Evolutionary conservation across 306 rosid genomes (phyloP).

Genomic region (Inga leiocalycina): DNA sequence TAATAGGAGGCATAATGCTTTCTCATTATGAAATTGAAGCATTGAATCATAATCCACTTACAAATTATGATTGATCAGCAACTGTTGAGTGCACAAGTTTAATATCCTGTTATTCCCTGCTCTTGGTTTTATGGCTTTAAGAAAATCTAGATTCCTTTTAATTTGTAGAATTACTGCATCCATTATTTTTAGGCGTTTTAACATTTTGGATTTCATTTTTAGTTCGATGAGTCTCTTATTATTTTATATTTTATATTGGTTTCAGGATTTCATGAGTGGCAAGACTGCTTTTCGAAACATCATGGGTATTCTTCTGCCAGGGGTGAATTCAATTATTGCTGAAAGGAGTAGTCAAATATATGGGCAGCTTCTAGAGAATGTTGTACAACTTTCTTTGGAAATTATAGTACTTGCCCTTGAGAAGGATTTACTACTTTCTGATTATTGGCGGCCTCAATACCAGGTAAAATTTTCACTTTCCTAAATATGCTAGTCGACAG

Average conservation of each 20-base stretch:
- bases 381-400: constrained; percentile 87
- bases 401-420: constrained; percentile 80
- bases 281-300: constrained; percentile 86
- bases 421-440: constrained; percentile 85
- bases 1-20: background rate
- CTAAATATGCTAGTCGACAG: background rate
- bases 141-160: background rate
- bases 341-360: constrained; percentile 79
- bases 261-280: constrained; percentile 98
- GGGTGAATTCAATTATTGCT: constrained; percentile 70
- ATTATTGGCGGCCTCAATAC: constrained; percentile 91
- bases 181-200: background rate
- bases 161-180: constrained; percentile 2
- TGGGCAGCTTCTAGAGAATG: constrained; percentile 87
- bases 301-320: constrained; percentile 87
- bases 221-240: background rate
- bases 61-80: constrained; percentile 30
- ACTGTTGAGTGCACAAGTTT: background rate
- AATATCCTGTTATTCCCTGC: constrained; percentile 5
- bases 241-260: constrained; percentile 17
- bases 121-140: constrained; percentile 3
- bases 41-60: background rate
- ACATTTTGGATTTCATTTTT: constrained; percentile 17
- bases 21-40: background rate
- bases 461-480: constrained; percentile 59